Evolutionary conservation across 257 asterid species (phyloP).

Genomic region (Salvia rosmarinus): DNA sequence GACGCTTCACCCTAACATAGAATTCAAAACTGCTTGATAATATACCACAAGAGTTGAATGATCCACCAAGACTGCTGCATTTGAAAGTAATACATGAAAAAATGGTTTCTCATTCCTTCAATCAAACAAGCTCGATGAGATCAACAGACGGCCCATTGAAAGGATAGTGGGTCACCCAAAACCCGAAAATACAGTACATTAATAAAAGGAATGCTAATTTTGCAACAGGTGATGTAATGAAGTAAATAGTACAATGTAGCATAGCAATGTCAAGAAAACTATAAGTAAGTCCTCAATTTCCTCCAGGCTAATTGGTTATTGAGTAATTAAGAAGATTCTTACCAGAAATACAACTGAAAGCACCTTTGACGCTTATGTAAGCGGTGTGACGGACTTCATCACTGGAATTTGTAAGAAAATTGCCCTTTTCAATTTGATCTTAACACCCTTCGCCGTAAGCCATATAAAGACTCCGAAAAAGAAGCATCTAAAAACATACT

Average conservation of each 20-base stretch:
- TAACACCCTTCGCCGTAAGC: slow-evolving; percentile 83
- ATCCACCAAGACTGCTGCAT: not conserved
- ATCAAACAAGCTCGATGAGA: slow-evolving; percentile 10
- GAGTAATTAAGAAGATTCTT: slow-evolving; percentile 27
- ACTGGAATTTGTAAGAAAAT: slow-evolving; percentile 37
- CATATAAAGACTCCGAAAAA: slow-evolving; percentile 92
- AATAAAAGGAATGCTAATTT: slow-evolving; percentile 8
- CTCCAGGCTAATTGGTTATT: slow-evolving; percentile 2
- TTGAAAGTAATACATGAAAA: not conserved
- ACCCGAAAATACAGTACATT: not conserved
- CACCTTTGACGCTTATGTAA: slow-evolving; percentile 74
- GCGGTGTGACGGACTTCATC: slow-evolving; percentile 63
- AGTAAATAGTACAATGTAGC: not conserved
- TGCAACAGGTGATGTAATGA: too few relatives aligned
- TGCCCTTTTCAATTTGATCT: slow-evolving; percentile 51
- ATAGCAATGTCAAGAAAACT: not conserved
- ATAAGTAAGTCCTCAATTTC: not conserved
- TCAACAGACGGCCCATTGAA: not conserved
- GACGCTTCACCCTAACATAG: not conserved
- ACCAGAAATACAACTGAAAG: slow-evolving; percentile 93
- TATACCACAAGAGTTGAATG: not conserved
- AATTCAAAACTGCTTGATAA: not conserved
- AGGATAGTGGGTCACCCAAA: not conserved
- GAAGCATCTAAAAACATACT: slow-evolving; percentile 71
- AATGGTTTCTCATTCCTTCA: not conserved